These are phyloP conservation scores for Picea glauca DNA, from an alignment of 75 land plant species.

Conservation along the genomic window DNA sequence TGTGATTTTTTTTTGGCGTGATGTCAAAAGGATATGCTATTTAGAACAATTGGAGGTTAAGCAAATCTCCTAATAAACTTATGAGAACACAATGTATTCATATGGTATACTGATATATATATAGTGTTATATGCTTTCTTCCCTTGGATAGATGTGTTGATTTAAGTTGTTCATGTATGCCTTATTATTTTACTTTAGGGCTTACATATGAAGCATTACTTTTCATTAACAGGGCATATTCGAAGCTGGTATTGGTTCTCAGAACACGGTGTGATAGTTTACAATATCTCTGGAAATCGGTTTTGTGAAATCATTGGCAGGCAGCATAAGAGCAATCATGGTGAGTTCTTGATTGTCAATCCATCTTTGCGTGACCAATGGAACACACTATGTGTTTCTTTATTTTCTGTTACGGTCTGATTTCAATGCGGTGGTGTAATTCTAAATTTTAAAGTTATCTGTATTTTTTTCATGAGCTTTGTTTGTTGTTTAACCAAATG, in stretches of 20 bases:
- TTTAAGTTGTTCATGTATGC: background rate
- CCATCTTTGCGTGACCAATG: too few relatives aligned
- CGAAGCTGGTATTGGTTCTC: constrained; percentile 98
- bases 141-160: background rate
- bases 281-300: constrained; percentile 88
- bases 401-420: too few relatives aligned
- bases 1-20: too few relatives aligned
- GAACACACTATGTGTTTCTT: too few relatives aligned
- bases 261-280: constrained; percentile 78
- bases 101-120: background rate
- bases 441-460: too few relatives aligned
- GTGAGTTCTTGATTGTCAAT: constrained; percentile 27
- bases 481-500: too few relatives aligned
- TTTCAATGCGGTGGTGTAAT: too few relatives aligned
- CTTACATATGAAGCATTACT: background rate
- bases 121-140: background rate
- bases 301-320: constrained; percentile 96
- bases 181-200: background rate
- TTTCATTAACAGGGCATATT: constrained; percentile 66
- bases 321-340: constrained; percentile 98
- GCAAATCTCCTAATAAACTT: too few relatives aligned
- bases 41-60: too few relatives aligned
- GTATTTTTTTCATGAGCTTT: too few relatives aligned
- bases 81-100: too few relatives aligned
- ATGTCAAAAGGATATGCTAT: too few relatives aligned